Base-by-base conservation (phyloP, 768 basidiomycete genomes). In the Suillus plorans region DNA sequence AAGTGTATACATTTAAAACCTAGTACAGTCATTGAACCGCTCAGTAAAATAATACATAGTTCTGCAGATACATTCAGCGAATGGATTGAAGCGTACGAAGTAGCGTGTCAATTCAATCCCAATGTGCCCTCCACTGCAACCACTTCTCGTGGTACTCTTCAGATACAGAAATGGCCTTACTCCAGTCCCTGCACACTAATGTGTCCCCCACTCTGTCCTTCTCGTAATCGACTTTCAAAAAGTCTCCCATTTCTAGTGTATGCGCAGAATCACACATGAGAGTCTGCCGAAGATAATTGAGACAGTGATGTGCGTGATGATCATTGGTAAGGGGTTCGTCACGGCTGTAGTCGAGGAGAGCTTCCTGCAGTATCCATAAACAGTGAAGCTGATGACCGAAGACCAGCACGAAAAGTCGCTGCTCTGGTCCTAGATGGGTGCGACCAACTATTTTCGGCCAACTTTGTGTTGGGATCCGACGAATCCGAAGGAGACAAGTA, bases 201-300 rank as follows among this genome's bases (percentile, higher is more conserved):
- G 66, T 68, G 22, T 64, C 69, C 7, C 68, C 69, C 4, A 63
- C 18, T 57, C 64, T 64, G 57, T 78, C 69, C 4, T 66, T 53
- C 31, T 73, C 70, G 53, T 70, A 75, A 45, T 75, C 68, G 18
- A 64, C 66, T 59, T 61, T 62, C 70, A 73, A 66, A 60, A 78
- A 79, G 60, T 79, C 76, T 1, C 76, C 77, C 10, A 62, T 56
- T 61, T 80, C 80, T 9, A 80, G 62, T 3, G 49, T 50, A 16
- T 50, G 49, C 8, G 49, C 49, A 50, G 49, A 3, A 22, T 50
- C 70, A 62, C 80, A 81, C 31, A 81, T 64, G 18, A 78, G 61
- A 2, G 72, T 72, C 55, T 80, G 79, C 3, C 79, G 69, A 9
- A 81, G 67, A 65, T 81, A 81, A 59, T 77, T 74, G 5, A 80